Evolutionary conservation across 352 stramenopile species (phyloP).

Genomic region (Hyaloperonospora brassicae): DNA sequence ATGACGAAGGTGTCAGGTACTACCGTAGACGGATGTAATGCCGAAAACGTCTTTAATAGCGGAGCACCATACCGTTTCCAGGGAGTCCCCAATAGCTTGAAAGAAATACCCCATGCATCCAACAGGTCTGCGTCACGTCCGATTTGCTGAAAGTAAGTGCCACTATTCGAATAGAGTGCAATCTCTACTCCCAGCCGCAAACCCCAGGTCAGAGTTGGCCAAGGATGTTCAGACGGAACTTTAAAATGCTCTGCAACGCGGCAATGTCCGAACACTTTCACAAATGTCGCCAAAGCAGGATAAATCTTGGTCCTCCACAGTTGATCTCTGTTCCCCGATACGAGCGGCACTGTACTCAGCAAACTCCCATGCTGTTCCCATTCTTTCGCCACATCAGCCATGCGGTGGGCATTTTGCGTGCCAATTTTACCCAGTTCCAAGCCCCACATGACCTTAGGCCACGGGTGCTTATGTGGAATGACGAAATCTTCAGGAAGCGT

Average conservation of each 20-base stretch:
- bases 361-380: slow-evolving; percentile 12
- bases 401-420: slow-evolving; percentile 9
- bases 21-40: slow-evolving; percentile 8
- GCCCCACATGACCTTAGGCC: slow-evolving; percentile 21
- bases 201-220: slow-evolving; percentile 21
- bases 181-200: slow-evolving; percentile 17
- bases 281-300: slow-evolving; percentile 18
- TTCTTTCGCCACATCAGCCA: slow-evolving; percentile 3
- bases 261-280: slow-evolving; percentile 21
- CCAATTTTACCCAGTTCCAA: slow-evolving; percentile 17
- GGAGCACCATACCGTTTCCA: slow-evolving; percentile 17
- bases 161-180: slow-evolving; percentile 12
- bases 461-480: slow-evolving; percentile 18
- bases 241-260: slow-evolving; percentile 16
- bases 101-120: slow-evolving; percentile 14
- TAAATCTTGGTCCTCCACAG: slow-evolving; percentile 19
- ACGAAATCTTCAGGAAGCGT: slow-evolving; percentile 13
- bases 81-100: slow-evolving; percentile 13
- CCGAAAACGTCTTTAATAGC: slow-evolving; percentile 17
- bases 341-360: background rate
- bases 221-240: slow-evolving; percentile 19
- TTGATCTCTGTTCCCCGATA: slow-evolving; percentile 7
- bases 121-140: slow-evolving; percentile 22
- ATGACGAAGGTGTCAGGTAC: slow-evolving; percentile 20
- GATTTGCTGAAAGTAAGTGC: slow-evolving; percentile 21